Percentiles rank a stretch among this genome's conserved stretches.
Evolutionary conservation across 169 alveolate species (phyloP).

Genomic region (Eimeria sp.): DNA sequence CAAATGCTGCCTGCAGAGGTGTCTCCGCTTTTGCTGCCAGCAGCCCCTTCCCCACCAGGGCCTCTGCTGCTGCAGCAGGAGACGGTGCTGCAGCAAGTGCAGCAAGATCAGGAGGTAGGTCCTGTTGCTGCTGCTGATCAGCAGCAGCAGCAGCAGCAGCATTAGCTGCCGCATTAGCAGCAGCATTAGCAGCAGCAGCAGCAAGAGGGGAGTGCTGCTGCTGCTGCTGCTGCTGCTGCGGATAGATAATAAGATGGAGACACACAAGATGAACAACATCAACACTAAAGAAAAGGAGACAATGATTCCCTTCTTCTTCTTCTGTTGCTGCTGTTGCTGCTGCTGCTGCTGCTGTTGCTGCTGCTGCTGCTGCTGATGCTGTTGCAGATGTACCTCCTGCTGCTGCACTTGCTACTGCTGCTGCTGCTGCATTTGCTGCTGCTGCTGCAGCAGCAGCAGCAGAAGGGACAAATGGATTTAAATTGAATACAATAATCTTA

Average conservation of each 20-base stretch:
- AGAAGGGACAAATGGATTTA: background rate
- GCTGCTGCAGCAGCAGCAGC: too few relatives aligned
- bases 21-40: background rate
- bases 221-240: background rate
- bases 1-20: background rate
- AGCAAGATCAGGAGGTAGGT: too few relatives aligned
- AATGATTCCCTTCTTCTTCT: background rate
- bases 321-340: too few relatives aligned
- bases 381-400: too few relatives aligned
- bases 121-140: background rate
- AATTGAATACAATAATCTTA: constrained; percentile 2
- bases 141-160: background rate
- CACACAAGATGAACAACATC: constrained; percentile 30
- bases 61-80: too few relatives aligned
- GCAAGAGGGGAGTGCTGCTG: too few relatives aligned
- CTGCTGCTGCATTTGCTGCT: too few relatives aligned
- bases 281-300: constrained; percentile 10
- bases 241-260: background rate
- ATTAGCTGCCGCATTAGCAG: constrained; percentile 21
- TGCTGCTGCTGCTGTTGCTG: too few relatives aligned
- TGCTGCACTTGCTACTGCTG: too few relatives aligned
- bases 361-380: too few relatives aligned
- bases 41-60: too few relatives aligned
- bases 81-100: too few relatives aligned
- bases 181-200: background rate